phyloP scores from a whole-genome alignment of 495 filamentous ascomycete genomes.

The Penicillium odoratum region DNA sequence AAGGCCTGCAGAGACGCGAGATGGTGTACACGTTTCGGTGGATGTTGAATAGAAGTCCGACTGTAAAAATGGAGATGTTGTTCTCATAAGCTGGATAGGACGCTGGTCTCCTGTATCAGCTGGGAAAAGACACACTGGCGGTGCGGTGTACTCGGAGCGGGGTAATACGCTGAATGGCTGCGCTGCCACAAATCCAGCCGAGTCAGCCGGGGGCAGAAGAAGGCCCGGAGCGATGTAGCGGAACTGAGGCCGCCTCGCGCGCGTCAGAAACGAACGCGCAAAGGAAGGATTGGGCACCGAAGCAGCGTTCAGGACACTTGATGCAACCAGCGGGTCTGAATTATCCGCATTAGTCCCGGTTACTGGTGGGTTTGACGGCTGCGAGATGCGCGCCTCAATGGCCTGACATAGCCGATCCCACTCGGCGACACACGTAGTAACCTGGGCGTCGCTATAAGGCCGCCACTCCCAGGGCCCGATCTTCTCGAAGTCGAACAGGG shows the following conservation, averaged over 20 bases:
- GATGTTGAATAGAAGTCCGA: conserved; percentile 12
- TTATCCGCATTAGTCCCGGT: conserved; percentile 9
- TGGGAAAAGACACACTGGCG: conserved; percentile 19
- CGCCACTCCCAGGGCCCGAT: conserved; percentile 21
- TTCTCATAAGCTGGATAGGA: conserved; percentile 17
- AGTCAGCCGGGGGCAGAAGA: conserved; percentile 17
- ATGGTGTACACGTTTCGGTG: conserved; percentile 11
- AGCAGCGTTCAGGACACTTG: conserved; percentile 15
- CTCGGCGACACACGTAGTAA: conserved; percentile 17
- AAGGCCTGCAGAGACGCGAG: conserved; percentile 18
- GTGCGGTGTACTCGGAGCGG: conserved; percentile 13
- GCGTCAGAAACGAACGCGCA: conserved; percentile 13
- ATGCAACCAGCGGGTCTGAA: conserved; percentile 13
- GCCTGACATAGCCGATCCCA: conserved; percentile 18
- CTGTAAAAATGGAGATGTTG: conserved; percentile 14
- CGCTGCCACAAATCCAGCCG: conserved; percentile 9
- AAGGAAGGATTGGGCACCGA: conserved; percentile 16
- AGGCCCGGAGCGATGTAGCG: conserved; percentile 18
- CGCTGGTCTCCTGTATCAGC: conserved; percentile 16
- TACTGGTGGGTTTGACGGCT: conserved; percentile 9
- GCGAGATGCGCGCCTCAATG: conserved; percentile 15
- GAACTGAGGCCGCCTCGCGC: conserved; percentile 15
- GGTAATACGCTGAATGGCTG: conserved; percentile 14
- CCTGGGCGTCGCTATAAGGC: conserved; percentile 19
- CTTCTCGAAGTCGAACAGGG: conserved; percentile 17